Base-by-base conservation (phyloP, 2,329 filamentous ascomycete genomes). In the Mycosphaerella arachidis region DNA sequence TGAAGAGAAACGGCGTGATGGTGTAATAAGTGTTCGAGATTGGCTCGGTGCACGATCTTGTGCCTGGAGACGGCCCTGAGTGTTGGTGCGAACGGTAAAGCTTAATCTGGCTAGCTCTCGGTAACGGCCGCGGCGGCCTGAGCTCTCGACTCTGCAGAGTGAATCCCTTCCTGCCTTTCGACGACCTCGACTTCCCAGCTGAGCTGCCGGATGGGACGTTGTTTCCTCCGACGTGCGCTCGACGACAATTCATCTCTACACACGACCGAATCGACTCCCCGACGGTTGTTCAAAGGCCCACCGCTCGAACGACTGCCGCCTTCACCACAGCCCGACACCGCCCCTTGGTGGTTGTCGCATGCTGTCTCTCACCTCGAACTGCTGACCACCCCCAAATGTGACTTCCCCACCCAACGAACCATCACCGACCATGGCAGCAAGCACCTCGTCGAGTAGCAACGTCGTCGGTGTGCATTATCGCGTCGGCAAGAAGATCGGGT, bases 381-480 rank as follows among this genome's bases (percentile, higher is more conserved):
- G 35, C 35, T n/a, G 13, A 43, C 6, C 16, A 18, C 40, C 13
- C 6, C 13, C 40, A 43, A 13, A 35, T 12, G 31, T 16, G 24
- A 43, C 40, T n/a, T 43, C 40, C n/a, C 40, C 40, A 43, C n/a
- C n/a, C n/a, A n/a, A n/a, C 13, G 18, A 8, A 8, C 8, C 40
- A n/a, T 43, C 40, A 18, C 13, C 50, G 5, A 18, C 27, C 55
- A 61, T 61, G 58, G 54, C 58, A 6, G 35, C 58, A 12, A 56
- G 55, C 33, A 20, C 58, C 10, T 35, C 46, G 50, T 56, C 53
- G 55, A 61, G 56, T 65, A 96, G 92, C 63, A 97, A 97, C 79
- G 94, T 99, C 69, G 94, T 97, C 72, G 94, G 94, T 75, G 94
- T 99, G 68, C 94, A 99, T 81, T 99, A 99, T 79, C 86, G 94